Conservation (phyloP, 192 early-diverging fungal genomes). For the Rhizophagus sp. region DNA sequence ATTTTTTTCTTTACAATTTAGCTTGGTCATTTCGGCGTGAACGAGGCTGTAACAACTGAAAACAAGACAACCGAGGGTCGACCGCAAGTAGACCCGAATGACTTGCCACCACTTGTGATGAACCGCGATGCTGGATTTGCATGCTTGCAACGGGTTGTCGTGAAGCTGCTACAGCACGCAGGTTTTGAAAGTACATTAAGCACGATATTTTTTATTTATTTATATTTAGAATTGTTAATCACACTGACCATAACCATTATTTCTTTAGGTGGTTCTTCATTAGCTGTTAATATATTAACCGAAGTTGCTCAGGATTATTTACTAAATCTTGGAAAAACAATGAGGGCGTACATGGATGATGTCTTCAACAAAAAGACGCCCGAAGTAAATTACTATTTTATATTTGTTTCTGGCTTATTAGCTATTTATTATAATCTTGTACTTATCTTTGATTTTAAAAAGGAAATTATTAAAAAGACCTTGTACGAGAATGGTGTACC, state of each 20-base stretch:
- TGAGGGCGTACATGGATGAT: conserved; percentile 77
- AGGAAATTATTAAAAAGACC: conserved; percentile 82
- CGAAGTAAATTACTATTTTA: conserved; percentile 54
- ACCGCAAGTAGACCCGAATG: conserved; percentile 31
- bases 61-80: conserved; percentile 5
- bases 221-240: conserved; percentile 15
- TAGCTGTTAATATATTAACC: conserved; percentile 70
- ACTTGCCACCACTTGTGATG: conserved; percentile 52
- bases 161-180: conserved; percentile 77
- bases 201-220: not conserved
- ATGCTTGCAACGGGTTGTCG: conserved; percentile 59
- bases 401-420: conserved; percentile 1
- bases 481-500: conserved; percentile 84
- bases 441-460: not conserved
- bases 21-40: conserved; percentile 13
- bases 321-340: conserved; percentile 77
- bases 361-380: conserved; percentile 69
- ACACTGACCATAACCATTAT: conserved; percentile 36
- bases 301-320: conserved; percentile 84
- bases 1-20: not conserved
- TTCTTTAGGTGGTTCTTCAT: not conserved
- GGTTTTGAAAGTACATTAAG: conserved; percentile 78
- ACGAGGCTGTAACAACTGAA: conserved; percentile 26
- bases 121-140: conserved; percentile 57
- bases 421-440: not conserved